phyloP scores from a whole-genome alignment of 2,329 filamentous ascomycete genomes.

The Hortaea werneckii region DNA sequence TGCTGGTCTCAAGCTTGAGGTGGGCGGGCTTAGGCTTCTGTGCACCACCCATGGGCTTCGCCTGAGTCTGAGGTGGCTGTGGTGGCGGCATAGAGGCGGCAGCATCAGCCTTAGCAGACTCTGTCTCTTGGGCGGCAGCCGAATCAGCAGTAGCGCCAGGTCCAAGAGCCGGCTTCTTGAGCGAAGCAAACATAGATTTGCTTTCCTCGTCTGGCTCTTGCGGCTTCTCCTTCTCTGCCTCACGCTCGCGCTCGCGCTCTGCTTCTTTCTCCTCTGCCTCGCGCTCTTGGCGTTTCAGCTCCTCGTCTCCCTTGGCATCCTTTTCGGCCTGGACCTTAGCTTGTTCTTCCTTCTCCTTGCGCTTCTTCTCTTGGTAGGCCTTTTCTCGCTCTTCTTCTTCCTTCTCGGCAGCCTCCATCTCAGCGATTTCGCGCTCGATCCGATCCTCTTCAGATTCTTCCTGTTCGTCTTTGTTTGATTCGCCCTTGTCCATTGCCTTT shows the following conservation, averaged over 20 bases:
- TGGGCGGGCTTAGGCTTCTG: slow-evolving; percentile 75
- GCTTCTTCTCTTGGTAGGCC: slow-evolving; percentile 63
- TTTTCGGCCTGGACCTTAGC: slow-evolving; percentile 44
- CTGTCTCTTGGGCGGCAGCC: slow-evolving; percentile 25
- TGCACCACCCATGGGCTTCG: slow-evolving; percentile 33
- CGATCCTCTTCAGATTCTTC: slow-evolving; percentile 33
- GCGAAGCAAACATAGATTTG: slow-evolving; percentile 38
- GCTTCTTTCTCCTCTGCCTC: slow-evolving; percentile 41
- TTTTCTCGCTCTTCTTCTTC: slow-evolving; percentile 56
- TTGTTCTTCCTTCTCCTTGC: slow-evolving; percentile 42
- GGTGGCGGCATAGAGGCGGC: slow-evolving; percentile 14
- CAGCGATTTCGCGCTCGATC: slow-evolving; percentile 52
- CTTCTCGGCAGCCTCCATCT: slow-evolving; percentile 38
- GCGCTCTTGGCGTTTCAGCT: slow-evolving; percentile 38
- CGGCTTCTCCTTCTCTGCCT: slow-evolving; percentile 11
- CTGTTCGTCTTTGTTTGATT: slow-evolving; percentile 16
- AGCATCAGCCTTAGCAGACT: slow-evolving; percentile 24
- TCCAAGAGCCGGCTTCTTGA: slow-evolving; percentile 41
- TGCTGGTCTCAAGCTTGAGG: slow-evolving; percentile 80
- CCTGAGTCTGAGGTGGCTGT: slow-evolving; percentile 5
- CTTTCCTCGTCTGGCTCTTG: slow-evolving; percentile 26
- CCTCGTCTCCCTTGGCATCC: slow-evolving; percentile 44
- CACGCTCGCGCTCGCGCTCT: slow-evolving; percentile 30
- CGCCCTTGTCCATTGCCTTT: slow-evolving; percentile 18
- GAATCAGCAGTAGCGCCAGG: slow-evolving; percentile 29